Conservation (phyloP, 2,329 filamentous ascomycete genomes). For the Ascochyta fabae region DNA sequence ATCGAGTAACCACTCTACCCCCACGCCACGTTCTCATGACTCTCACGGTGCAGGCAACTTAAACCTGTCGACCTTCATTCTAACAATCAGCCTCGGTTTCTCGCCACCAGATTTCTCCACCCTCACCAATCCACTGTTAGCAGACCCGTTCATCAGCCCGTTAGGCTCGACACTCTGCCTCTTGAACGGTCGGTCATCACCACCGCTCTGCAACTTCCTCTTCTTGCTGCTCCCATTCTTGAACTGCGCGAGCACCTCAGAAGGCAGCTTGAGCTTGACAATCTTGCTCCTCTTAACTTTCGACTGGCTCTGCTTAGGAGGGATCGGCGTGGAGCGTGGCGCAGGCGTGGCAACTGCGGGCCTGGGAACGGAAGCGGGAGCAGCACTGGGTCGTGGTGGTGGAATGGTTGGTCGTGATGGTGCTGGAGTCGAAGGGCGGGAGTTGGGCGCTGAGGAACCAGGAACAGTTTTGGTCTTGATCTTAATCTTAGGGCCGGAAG, state of each 20-base stretch:
- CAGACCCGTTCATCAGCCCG: slow-evolving; percentile 16
- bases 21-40: not conserved
- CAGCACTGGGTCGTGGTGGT: slow-evolving; percentile 22
- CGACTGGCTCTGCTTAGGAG: slow-evolving; percentile 4
- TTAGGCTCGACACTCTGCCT: slow-evolving; percentile 37
- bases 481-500: slow-evolving; percentile 36
- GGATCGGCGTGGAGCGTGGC: slow-evolving; percentile 15
- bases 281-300: slow-evolving; percentile 36
- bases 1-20: not conserved
- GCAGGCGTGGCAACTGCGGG: slow-evolving; percentile 13
- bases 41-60: slow-evolving; percentile 7
- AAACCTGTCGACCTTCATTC: slow-evolving; percentile 28
- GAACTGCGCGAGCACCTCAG: slow-evolving; percentile 23
- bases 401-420: slow-evolving; percentile 21
- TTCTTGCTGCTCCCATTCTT: slow-evolving; percentile 24
- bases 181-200: slow-evolving; percentile 35
- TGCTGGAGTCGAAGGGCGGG: slow-evolving; percentile 25
- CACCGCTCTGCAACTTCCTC: slow-evolving; percentile 27
- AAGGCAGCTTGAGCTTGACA: slow-evolving; percentile 32
- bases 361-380: slow-evolving; percentile 14
- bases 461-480: slow-evolving; percentile 34
- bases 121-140: slow-evolving; percentile 25
- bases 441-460: slow-evolving; percentile 27
- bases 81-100: slow-evolving; percentile 25
- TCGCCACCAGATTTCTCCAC: slow-evolving; percentile 27